Percentiles rank a stretch among this genome's conserved stretches.
Evolutionary conservation across 805 yeast species (phyloP).

Genomic region (Kuraishia piskuri): DNA sequence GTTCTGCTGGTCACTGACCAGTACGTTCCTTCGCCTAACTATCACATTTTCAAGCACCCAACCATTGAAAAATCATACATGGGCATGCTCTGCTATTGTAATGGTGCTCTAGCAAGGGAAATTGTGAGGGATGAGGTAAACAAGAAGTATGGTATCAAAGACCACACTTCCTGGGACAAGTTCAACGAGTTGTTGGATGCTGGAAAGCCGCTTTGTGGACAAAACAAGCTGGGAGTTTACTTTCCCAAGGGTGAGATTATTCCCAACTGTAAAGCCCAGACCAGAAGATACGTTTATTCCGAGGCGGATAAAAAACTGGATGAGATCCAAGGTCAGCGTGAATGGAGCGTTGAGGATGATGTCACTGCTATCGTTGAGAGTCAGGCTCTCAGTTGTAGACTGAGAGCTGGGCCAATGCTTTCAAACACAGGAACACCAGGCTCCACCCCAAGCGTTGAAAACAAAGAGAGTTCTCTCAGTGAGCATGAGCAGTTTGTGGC

Average conservation of each 20-base stretch:
- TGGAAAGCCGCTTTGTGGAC: conserved; percentile 20
- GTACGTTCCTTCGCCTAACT: conserved; percentile 70
- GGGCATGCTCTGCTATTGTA: conserved; percentile 95
- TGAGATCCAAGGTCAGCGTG: conserved; percentile 21
- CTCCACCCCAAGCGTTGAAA: conserved; percentile 2
- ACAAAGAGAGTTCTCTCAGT: not conserved
- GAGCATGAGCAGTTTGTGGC: conserved; percentile 13
- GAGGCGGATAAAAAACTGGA: conserved; percentile 19
- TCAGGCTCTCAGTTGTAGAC: conserved; percentile 78
- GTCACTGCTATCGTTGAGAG: conserved; percentile 75
- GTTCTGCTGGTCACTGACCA: conserved; percentile 72
- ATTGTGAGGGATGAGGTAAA: conserved; percentile 58
- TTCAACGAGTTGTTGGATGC: conserved; percentile 47
- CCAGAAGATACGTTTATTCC: conserved; percentile 39
- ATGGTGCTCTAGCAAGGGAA: conserved; percentile 85
- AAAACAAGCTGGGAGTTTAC: conserved; percentile 58
- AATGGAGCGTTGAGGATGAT: conserved; percentile 51
- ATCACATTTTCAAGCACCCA: conserved; percentile 84
- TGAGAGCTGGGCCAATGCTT: conserved; percentile 72
- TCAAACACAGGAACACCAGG: conserved; percentile 19
- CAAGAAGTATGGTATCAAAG: conserved; percentile 24
- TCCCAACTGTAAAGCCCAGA: conserved; percentile 68
- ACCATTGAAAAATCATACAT: conserved; percentile 66
- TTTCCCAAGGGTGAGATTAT: conserved; percentile 90
- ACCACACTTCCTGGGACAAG: conserved; percentile 43